Evolutionary conservation across 495 filamentous ascomycete genomes (phyloP).

Genomic region (Cercophora scortea): DNA sequence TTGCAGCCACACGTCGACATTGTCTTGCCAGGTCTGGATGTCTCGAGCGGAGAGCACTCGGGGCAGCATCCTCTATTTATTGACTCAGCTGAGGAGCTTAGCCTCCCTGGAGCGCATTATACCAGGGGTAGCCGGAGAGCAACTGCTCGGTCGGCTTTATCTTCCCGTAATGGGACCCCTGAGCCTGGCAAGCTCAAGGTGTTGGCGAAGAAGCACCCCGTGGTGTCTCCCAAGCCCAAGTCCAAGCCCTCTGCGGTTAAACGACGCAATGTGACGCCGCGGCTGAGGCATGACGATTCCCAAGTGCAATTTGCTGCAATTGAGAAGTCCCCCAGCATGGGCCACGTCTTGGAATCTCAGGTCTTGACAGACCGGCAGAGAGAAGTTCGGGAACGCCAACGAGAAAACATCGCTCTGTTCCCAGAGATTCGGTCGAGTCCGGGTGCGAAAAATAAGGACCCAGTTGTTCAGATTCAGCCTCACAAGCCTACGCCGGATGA

Average conservation of each 20-base stretch:
- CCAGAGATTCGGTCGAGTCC: constrained; percentile 60
- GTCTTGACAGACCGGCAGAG: constrained; percentile 66
- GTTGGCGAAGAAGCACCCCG: constrained; percentile 15
- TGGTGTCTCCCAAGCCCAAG: constrained; percentile 20
- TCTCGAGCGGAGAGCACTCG: constrained; percentile 18
- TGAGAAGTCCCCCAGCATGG: constrained; percentile 38
- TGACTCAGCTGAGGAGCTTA: constrained; percentile 45
- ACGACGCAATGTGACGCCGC: constrained; percentile 21
- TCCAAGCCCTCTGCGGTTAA: constrained; percentile 6
- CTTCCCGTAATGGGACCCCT: constrained; percentile 16
- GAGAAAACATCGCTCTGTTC: constrained; percentile 61
- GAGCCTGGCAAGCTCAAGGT: constrained; percentile 16
- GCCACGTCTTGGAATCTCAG: constrained; percentile 47
- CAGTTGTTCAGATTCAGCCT: background rate
- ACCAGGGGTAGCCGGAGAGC: constrained; percentile 9
- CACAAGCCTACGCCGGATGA: background rate
- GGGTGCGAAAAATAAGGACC: constrained; percentile 15
- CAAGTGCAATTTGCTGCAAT: constrained; percentile 69
- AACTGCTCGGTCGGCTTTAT: constrained; percentile 18
- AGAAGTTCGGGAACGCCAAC: constrained; percentile 60
- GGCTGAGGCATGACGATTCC: constrained; percentile 65
- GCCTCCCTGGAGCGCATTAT: constrained; percentile 12
- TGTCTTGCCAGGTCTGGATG: constrained; percentile 30
- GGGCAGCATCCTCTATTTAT: constrained; percentile 32
- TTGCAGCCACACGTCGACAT: constrained; percentile 34